Evolutionary conservation across 352 stramenopile genomes (phyloP), one percentile per base, ranked within the genome.

Genomic region (Pythium brachiatum): DNA sequence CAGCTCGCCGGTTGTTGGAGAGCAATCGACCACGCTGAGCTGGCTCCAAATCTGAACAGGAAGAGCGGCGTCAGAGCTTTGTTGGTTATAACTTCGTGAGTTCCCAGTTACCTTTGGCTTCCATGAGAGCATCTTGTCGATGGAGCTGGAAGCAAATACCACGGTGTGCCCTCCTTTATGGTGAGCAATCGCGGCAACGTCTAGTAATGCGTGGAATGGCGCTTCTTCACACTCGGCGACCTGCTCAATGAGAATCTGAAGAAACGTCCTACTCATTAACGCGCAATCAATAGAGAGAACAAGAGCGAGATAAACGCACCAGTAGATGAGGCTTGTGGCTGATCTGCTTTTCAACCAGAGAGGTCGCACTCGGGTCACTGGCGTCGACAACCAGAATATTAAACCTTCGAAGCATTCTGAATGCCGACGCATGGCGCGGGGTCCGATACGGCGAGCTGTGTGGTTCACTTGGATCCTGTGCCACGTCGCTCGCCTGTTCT

Each of bases 171-270:
- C 70, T 18, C 66, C 72, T 44, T 78, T 81, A 31, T 72, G 68
- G 41, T 74, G 75, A 16, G 81, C 58, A 18, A 85, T 52, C 13
- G 58, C 18, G 2, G 80, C 67, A 8, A 88, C 50, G 12, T 82
- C 72, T 5, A 88, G 27, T 0, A 77, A 57, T 6, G 70, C 68
- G 39, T 76, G 64, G 47, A 88, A 63, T 3, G 21, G 41, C 6
- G 18, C 41, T 57, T 84, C 79, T 9, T 83, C 71, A 18, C 73
- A 77, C 50, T 86, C 64, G 4, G 73, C 74, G 12, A 69, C 60
- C 47, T 81, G 83, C 55, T 81, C 70, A 13, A 88, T 60, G 26
- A 88, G 53, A 38, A 88, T 69, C 79, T 86, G 53, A 36, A 44
- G 16, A 34, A 58, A 27, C 13, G 15, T 5, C 16, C 43, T 50